Base-by-base conservation (phyloP, 164 flowering plant species). In the Piper longum region DNA sequence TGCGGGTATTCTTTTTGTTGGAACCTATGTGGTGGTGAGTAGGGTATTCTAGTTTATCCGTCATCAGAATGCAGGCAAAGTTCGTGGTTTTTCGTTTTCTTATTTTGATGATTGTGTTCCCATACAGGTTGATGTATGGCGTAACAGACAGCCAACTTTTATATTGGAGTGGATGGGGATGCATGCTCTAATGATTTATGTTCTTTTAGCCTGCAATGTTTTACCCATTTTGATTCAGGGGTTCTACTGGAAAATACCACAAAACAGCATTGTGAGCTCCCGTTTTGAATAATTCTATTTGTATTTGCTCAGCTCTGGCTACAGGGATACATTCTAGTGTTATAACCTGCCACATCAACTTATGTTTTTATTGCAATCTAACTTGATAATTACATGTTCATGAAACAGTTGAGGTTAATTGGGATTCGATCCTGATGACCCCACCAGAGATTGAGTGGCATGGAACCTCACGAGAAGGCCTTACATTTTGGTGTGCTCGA, bases 151-250 rank as follows among this genome's bases (percentile, higher is more conserved):
- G 14, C 60, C 72, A 1, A 78, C 83, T 13, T 14, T 73, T 9
- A 72, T 77, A 59, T 56, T 82, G 63, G 85, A 88, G 76, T 88
- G 89, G 91, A 83, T 85, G 78, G 96, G 96, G 54, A 79, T 61
- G 80, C 76, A 88, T 72, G 84, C 96, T 0, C 69, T 86, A 75
- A 66, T 76, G 71, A 83, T 88, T 40, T 88, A 69, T 62, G 60
- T 80, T 64, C 78, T 88, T 60, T 82, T 72, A 60, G 85, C 91
- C 4, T 82, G 88, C 79, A 88, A 85, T 59, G 5, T 86, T 48
- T 26, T 84, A 62, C 88, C 88, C 0, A 19, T 86, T 59, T 1
- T 81, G 51, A 60, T 84, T 14, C 87, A 80, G 44, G 95, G 95
- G 51, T 79, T 88, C 64, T 88, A 88, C 67, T 88, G 89, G 95